phyloP scores from a whole-genome alignment of 2,329 filamentous ascomycete species.

The Diaporthe batatas region DNA sequence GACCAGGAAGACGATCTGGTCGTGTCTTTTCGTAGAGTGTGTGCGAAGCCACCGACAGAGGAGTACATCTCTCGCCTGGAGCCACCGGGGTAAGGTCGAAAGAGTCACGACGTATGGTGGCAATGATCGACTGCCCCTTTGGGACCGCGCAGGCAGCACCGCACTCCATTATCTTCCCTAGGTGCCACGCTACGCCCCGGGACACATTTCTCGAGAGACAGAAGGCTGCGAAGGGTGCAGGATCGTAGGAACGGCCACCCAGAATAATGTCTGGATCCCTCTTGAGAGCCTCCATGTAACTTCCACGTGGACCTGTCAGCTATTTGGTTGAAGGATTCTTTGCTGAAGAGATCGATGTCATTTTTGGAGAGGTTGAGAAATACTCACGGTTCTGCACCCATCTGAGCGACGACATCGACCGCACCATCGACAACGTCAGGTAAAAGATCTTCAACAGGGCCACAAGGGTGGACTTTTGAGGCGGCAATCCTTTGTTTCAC shows the following conservation, averaged over 20 bases:
- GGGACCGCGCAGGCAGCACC: constrained; percentile 1
- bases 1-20: constrained; percentile 5
- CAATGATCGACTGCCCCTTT: background rate
- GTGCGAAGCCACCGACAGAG: background rate
- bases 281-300: constrained; percentile 4
- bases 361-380: background rate
- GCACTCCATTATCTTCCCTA: constrained; percentile 17
- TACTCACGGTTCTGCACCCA: constrained; percentile 19
- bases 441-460: background rate
- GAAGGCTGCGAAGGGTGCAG: constrained; percentile 15
- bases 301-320: background rate
- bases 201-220: background rate
- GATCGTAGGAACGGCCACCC: constrained; percentile 4
- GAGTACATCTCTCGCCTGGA: background rate
- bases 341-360: background rate
- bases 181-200: background rate
- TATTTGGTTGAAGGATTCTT: background rate
- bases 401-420: constrained; percentile 8
- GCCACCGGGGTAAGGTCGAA: constrained; percentile 6
- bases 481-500: background rate
- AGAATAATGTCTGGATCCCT: constrained; percentile 7
- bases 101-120: background rate
- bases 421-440: background rate
- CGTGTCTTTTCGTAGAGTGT: constrained; percentile 14
- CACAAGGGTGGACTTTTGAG: background rate